Evolutionary conservation across 441 rosid species (phyloP), one percentile per base, ranked within the genome.

Genomic region (Populus hybrid): DNA sequence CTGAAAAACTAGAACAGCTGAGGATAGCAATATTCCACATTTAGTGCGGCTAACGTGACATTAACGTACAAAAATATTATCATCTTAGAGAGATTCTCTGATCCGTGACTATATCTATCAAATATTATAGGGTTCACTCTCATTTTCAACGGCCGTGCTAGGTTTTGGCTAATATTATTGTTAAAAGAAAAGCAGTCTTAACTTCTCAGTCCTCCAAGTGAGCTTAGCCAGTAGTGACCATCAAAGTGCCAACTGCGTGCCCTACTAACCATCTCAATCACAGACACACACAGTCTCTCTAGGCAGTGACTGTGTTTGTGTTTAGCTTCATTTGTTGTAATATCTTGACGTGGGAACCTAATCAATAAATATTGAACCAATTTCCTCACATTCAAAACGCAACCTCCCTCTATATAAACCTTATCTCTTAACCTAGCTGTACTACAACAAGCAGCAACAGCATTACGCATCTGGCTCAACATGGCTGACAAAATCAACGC

Each of bases 271-370:
- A 28, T 42, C 78, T 66, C 54, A 30, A 30, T 30, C 32, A 30
- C 32, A 30, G 32, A 69, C 18, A 28, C 24, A 69, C n/a, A 32
- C 35, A 8, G 8, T 64, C 26, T 5, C 11, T 64, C 28, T 24
- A 54, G 8, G 61, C 61, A 30, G 32, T 30, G 3, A 16, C 65
- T 40, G 24, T 21, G 21, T 16, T 10, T 46, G 23, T 23, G 8
- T 23, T 18, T 40, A 11, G n/a, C 18, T 18, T 69, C 36, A 9
- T 10, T 18, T n/a, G 72, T 10, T n/a, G 10, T 32, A 34, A 74
- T 20, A 35, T 74, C 59, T 50, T 57, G 89, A 90, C 91, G 88
- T 90, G 91, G 86, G 86, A 82, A 50, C 46, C 78, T 66, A 79
- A 90, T 85, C 87, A 79, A 20, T n/a, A 65, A 54, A 76, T 54